Evolutionary conservation across 257 asterid genomes (phyloP).

Genomic region (Solanum medicagineum): DNA sequence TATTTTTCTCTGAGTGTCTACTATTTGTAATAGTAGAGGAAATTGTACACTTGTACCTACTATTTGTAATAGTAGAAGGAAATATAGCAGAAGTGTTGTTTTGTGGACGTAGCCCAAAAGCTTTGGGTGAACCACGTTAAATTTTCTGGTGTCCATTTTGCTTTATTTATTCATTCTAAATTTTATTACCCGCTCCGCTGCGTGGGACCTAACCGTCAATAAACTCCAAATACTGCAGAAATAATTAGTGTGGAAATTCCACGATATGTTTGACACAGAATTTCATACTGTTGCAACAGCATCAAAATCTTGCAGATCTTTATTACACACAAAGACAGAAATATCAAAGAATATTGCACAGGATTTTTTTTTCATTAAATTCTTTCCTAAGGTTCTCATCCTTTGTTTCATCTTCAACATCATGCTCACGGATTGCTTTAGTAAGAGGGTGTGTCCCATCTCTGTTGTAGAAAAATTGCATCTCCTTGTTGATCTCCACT

Average conservation of each 20-base stretch:
- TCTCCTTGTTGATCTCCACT: conserved; percentile 32
- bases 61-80: no score
- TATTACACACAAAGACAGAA: neutral
- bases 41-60: no score
- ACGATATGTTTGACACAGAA: neutral
- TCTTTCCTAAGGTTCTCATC: conserved; percentile 19
- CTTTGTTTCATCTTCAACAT: conserved; percentile 35
- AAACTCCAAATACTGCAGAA: neutral
- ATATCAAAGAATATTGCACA: neutral
- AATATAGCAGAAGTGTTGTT: no score
- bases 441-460: conserved; percentile 23
- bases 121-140: no score
- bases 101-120: no score
- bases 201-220: neutral
- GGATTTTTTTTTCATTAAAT: no score
- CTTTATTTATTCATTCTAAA: no score
- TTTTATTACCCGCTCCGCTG: no score
- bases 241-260: neutral
- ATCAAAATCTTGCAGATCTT: neutral
- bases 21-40: no score
- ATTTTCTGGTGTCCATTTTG: no score
- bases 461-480: conserved; percentile 34
- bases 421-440: conserved; percentile 1
- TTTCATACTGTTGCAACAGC: neutral
- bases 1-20: no score